These are phyloP conservation scores for Exophiala sp. DNA, from an alignment of 2,329 filamentous ascomycete genomes.

Conservation along the genomic window DNA sequence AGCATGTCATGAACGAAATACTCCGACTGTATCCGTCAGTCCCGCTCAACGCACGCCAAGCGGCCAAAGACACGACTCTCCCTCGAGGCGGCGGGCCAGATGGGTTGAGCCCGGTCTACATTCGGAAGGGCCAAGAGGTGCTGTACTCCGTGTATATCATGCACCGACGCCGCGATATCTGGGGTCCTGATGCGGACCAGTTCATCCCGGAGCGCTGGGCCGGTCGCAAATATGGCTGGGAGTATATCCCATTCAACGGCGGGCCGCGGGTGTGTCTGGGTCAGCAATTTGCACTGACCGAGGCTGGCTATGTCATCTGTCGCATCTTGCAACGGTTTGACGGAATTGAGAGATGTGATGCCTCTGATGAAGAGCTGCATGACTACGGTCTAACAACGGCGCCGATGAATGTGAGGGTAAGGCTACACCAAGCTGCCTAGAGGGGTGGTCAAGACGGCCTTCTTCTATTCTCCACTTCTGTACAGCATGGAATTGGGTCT, in stretches of 20 bases:
- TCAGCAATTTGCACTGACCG: constrained; percentile 30
- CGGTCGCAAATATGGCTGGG: constrained; percentile 65
- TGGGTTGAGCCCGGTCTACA: constrained; percentile 42
- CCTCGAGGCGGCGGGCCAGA: constrained; percentile 47
- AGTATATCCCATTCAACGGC: constrained; percentile 31
- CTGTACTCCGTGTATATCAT: constrained; percentile 64
- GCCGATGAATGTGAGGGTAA: constrained; percentile 1
- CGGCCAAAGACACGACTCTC: constrained; percentile 46
- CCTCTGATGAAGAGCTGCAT: constrained; percentile 5
- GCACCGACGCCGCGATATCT: constrained; percentile 59
- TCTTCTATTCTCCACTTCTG: no score
- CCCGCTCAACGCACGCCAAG: constrained; percentile 47
- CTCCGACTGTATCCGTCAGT: constrained; percentile 47
- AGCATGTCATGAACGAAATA: constrained; percentile 31
- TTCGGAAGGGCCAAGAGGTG: constrained; percentile 52
- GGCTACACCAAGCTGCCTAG: background rate
- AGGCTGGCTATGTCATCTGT: constrained; percentile 28
- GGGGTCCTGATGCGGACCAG: constrained; percentile 43
- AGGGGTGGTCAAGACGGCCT: no score
- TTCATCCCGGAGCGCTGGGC: constrained; percentile 67
- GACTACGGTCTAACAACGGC: constrained; percentile 18
- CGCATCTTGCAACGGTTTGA: constrained; percentile 30
- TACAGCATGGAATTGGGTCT: no score
- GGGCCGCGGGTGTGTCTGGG: constrained; percentile 31
- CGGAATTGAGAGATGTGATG: constrained; percentile 53